These are phyloP conservation scores for Blastocystis sp. DNA, from an alignment of 352 stramenopile species.

Conservation along the genomic window DNA sequence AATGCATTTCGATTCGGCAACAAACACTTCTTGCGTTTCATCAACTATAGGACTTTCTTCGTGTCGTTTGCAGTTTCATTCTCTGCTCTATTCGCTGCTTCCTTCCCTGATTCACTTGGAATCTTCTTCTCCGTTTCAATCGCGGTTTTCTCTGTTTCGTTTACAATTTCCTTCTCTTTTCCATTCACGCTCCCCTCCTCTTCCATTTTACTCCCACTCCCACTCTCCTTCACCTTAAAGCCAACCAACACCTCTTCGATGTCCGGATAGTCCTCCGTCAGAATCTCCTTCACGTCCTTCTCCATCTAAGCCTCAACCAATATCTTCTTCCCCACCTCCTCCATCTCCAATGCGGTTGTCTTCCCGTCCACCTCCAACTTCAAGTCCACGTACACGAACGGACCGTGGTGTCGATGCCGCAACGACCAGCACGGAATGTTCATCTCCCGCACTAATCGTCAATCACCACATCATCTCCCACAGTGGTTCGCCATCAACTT, in stretches of 20 bases:
- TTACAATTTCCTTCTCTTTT: too few relatives aligned
- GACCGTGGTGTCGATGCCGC: conserved; percentile 48
- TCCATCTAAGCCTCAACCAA: conserved; percentile 17
- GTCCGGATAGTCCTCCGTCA: conserved; percentile 35
- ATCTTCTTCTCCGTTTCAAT: too few relatives aligned
- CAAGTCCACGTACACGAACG: conserved; percentile 38
- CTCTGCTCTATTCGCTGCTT: too few relatives aligned
- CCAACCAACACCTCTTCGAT: conserved; percentile 51
- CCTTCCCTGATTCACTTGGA: too few relatives aligned
- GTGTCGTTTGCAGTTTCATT: too few relatives aligned
- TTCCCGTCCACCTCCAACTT: conserved; percentile 2
- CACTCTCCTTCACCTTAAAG: conserved; percentile 14
- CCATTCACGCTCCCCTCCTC: too few relatives aligned
- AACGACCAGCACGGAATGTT: conserved; percentile 21
- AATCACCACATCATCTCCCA: neutral
- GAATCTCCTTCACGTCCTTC: conserved; percentile 8
- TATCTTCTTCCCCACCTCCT: neutral
- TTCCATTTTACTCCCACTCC: too few relatives aligned
- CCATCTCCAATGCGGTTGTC: conserved; percentile 3
- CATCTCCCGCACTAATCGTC: neutral
- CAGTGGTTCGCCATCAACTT: neutral
- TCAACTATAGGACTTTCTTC: too few relatives aligned
- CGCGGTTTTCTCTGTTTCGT: too few relatives aligned
- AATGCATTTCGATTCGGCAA: neutral
- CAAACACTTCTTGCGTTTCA: too few relatives aligned